A percentile compares a stretch with the other conserved stretches of the same genome.
Evolutionary conservation across 495 filamentous ascomycete genomes (phyloP).

Genomic region (Neurospora africana): DNA sequence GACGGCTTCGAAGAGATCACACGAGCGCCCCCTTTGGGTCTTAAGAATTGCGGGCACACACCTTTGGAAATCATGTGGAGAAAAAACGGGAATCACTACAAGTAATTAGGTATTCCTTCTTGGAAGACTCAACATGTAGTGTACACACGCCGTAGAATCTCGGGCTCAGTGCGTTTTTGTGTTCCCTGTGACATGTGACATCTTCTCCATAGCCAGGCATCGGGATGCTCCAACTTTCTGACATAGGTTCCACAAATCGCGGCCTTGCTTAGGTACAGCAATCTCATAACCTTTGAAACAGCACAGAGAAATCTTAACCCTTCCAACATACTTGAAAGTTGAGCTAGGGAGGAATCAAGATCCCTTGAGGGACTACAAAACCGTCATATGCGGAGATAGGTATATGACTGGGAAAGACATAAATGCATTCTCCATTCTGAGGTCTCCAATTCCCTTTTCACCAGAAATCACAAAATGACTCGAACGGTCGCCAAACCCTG

Average conservation of each 20-base stretch:
- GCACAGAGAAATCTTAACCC: neutral
- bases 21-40: neutral
- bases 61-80: neutral
- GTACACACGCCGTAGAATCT: neutral
- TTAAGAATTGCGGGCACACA: neutral
- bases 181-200: neutral
- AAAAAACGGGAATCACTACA: neutral
- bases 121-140: neutral
- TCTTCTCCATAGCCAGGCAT: neutral
- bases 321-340: neutral
- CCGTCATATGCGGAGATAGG: neutral
- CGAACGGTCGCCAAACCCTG: neutral
- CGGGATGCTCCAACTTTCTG: neutral
- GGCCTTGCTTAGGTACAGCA: neutral
- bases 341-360: neutral
- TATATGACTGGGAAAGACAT: neutral
- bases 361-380: neutral
- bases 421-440: neutral
- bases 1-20: neutral
- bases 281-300: neutral
- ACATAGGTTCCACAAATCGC: neutral
- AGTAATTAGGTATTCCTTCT: neutral
- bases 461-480: neutral
- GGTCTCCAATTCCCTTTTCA: neutral
- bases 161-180: neutral